Evolutionary conservation across 2,329 filamentous ascomycete species (phyloP).

Genomic region (Fusarium anguioides): DNA sequence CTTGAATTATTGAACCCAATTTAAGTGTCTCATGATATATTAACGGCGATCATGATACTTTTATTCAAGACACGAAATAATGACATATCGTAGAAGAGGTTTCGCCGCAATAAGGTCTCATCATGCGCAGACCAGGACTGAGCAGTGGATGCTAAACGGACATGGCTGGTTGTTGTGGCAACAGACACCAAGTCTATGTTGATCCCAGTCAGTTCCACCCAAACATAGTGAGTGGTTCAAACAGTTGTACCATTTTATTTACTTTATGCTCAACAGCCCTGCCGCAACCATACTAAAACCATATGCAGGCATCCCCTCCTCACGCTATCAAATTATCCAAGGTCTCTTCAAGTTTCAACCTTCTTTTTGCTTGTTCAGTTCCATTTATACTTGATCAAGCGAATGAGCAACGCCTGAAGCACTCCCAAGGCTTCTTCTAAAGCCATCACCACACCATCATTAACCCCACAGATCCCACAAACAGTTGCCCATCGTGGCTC

Average conservation of each 20-base stretch:
- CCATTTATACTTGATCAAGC: neutral
- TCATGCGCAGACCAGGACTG: neutral
- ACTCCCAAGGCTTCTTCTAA: constrained; percentile 1
- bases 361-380: constrained; percentile 5
- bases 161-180: constrained; percentile 38
- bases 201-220: constrained; percentile 17
- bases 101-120: constrained; percentile 1
- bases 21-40: constrained; percentile 21
- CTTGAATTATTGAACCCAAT: neutral
- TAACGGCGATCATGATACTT: neutral
- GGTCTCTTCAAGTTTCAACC: constrained; percentile 18
- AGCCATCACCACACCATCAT: constrained; percentile 11
- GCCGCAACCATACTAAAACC: constrained; percentile 20
- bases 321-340: constrained; percentile 23
- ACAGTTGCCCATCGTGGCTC: constrained; percentile 49
- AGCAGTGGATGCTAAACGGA: neutral
- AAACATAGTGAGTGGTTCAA: constrained; percentile 32
- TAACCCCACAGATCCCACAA: constrained; percentile 17
- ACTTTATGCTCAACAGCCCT: constrained; percentile 40
- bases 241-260: constrained; percentile 34
- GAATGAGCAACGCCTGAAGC: constrained; percentile 13
- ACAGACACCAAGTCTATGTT: constrained; percentile 36
- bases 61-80: constrained; percentile 5
- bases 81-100: neutral
- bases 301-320: constrained; percentile 41